Evolutionary conservation across 305 asterid genomes (phyloP), one percentile per base, ranked within the genome.

Genomic region (Fraxinus velutina): DNA sequence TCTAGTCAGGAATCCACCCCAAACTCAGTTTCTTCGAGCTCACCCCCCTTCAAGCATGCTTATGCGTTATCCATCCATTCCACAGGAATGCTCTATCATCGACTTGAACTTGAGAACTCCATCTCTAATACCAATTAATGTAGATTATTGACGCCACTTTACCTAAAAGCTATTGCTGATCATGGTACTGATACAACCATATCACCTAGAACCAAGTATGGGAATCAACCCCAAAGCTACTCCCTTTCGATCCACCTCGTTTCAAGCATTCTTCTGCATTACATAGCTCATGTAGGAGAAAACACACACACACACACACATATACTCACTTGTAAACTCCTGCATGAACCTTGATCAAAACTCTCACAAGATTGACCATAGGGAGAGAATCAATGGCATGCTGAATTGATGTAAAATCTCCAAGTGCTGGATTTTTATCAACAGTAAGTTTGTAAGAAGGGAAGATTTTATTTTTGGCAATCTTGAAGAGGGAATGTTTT

Each of bases 341-440:
- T 79, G 97, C 92, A 88, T 92, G 94, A 78, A 95, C 89, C 77
- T 82, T 91, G 91, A 95, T 93, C 74, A 92, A 87, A 79, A 91
- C 97, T 73, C 99, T 85, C 0, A 93, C 87, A 30, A 89, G 89
- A 87, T 95, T 95, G 83, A 92, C 30, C 0, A 83, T 4, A 0
- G 98, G 99, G 34, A 95, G 93, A 70, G 98, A 93, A 80, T 95
- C 97, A 70, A 95, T 76, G 42, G 99, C 98, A 0, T 87, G 91
- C 33, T 95, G 99, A 55, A 95, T 92, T 0, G 93, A 79, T 0
- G 97, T 91, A 78, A 95, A 95, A 80, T 95, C 98, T 1, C 98
- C 99, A 30, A 33, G 36, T 3, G 77, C 66, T 0, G 94, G 97
- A 75, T 92, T 93, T 50, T 89, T 89, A 64, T 95, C 96, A 0